A percentile compares a stretch with the other conserved stretches of the same genome.
These are phyloP conservation scores for Starmerella bombi DNA, from an alignment of 805 yeast species.

Conservation along the genomic window DNA sequence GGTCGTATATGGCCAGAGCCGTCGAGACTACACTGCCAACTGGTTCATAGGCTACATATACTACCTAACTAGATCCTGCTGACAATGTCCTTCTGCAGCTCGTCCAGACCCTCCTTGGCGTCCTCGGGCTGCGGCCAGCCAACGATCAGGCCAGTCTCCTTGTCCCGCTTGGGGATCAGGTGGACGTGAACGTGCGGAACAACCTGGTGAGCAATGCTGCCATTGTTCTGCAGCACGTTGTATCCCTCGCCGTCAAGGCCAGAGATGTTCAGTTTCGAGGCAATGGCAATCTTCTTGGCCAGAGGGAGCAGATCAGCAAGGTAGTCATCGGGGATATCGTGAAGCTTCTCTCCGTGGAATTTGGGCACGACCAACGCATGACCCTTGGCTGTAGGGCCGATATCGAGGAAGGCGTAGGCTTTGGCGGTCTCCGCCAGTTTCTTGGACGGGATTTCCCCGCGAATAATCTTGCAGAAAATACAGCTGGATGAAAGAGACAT, in stretches of 20 bases:
- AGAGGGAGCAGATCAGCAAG: constrained; percentile 76
- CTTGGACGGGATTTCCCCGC: constrained; percentile 89
- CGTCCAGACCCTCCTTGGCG: constrained; percentile 50
- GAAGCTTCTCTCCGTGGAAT: constrained; percentile 84
- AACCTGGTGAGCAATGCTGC: constrained; percentile 86
- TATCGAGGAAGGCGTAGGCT: constrained; percentile 74
- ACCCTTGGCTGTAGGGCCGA: constrained; percentile 82
- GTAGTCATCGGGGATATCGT: constrained; percentile 84
- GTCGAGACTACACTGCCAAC: no score
- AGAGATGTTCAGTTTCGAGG: constrained; percentile 42
- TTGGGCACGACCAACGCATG: constrained; percentile 87
- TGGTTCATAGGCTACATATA: no score
- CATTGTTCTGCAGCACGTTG: constrained; percentile 85
- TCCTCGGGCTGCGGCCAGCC: constrained; percentile 92
- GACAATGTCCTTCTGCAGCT: constrained; percentile 46
- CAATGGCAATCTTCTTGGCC: constrained; percentile 71
- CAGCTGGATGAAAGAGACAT: constrained; percentile 32
- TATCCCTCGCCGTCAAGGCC: constrained; percentile 58
- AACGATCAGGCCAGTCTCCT: constrained; percentile 61
- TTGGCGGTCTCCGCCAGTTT: constrained; percentile 77
- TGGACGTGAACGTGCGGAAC: constrained; percentile 97
- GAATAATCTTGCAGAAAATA: constrained; percentile 86
- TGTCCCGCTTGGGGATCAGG: constrained; percentile 75
- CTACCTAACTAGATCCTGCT: constrained; percentile 7
- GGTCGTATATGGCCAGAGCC: no score